Conservation (phyloP, 164 flowering plant genomes). For the Piper betle region DNA sequence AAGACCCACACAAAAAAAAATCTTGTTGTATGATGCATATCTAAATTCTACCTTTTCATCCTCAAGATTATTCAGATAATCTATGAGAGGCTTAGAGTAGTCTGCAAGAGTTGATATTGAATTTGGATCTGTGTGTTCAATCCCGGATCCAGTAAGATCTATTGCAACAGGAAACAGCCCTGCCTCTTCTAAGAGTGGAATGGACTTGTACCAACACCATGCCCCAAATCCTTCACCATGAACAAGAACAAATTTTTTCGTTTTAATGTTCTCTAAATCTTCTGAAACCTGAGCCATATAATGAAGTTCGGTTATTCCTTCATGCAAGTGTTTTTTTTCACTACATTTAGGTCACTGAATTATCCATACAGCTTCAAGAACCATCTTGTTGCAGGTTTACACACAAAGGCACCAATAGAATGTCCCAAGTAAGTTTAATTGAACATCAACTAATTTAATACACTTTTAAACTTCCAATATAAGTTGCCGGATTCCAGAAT, state of each 20-base stretch:
- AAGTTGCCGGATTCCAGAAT: too few species aligned
- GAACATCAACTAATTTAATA: too few species aligned
- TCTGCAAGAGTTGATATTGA: constrained; percentile 48
- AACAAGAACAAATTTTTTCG: constrained; percentile 56
- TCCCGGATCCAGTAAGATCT: constrained; percentile 87
- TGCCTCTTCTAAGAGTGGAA: constrained; percentile 78
- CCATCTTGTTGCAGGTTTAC: too few species aligned
- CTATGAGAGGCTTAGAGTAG: constrained; percentile 72
- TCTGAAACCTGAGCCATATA: constrained; percentile 35
- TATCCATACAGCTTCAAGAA: too few species aligned
- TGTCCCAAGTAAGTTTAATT: too few species aligned
- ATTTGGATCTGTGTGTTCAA: constrained; percentile 48
- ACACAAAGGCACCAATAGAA: too few species aligned
- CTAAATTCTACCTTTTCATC: constrained; percentile 56
- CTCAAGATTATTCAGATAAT: constrained; percentile 53
- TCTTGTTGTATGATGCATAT: neutral
- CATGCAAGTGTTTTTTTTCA: neutral
- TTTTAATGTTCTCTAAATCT: constrained; percentile 48
- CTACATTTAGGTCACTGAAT: too few species aligned
- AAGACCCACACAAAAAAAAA: neutral
- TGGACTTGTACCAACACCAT: constrained; percentile 99
- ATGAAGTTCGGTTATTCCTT: neutral
- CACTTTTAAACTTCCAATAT: too few species aligned
- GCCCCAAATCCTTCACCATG: constrained; percentile 99
- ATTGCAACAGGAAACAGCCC: constrained; percentile 62